A percentile compares a stretch with the other conserved stretches of the same genome.
Evolutionary conservation across 2,329 filamentous ascomycete species (phyloP).

Genomic region (Epichloe elymi): DNA sequence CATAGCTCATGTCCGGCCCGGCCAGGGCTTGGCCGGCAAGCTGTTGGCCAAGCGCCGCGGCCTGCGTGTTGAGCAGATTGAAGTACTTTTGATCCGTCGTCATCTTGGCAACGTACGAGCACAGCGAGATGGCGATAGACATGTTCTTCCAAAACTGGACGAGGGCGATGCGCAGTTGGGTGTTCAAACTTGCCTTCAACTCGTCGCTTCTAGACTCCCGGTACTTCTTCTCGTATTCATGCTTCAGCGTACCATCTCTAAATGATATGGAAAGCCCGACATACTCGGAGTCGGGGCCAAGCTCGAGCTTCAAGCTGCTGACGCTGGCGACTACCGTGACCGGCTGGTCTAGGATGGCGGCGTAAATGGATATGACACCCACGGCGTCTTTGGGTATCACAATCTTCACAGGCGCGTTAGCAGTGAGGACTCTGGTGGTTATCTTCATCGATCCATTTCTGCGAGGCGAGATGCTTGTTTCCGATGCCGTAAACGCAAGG

Average conservation of each 20-base stretch:
- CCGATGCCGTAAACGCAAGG: neutral
- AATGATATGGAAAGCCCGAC: neutral
- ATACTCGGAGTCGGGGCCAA: neutral
- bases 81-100: neutral
- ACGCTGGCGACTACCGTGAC: neutral
- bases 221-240: neutral
- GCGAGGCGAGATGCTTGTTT: neutral
- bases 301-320: neutral
- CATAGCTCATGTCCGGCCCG: neutral
- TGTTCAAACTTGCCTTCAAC: neutral
- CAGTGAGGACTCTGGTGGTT: neutral
- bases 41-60: neutral
- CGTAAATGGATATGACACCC: neutral
- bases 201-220: neutral
- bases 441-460: neutral
- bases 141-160: neutral
- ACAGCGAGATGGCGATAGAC: neutral
- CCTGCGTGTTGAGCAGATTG: neutral
- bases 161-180: neutral
- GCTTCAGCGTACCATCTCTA: neutral
- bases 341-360: neutral
- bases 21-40: neutral
- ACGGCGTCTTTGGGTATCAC: neutral
- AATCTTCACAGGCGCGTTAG: neutral
- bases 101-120: neutral